Evolutionary conservation across 257 asterid genomes (phyloP).

Genomic region (Coffea canephora): DNA sequence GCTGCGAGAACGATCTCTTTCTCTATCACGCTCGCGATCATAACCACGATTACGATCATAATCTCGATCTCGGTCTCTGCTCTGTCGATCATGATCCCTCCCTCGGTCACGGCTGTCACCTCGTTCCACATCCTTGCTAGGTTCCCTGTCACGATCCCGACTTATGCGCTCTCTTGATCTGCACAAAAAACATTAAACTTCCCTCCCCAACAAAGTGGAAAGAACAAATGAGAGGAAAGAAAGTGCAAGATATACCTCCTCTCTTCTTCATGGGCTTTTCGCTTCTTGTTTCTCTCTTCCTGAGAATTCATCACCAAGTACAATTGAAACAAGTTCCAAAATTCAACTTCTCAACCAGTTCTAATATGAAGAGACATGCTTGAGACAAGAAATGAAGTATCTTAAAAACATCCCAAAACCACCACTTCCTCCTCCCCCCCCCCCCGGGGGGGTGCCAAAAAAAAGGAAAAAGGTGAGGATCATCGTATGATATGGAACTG

Average conservation of each 20-base stretch:
- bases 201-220: background rate
- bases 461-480: background rate
- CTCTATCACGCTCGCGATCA: conserved; percentile 67
- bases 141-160: conserved; percentile 49
- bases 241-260: conserved; percentile 42
- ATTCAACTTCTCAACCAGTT: background rate
- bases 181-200: conserved; percentile 20
- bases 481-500: background rate
- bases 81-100: conserved; percentile 64
- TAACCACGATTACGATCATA: conserved; percentile 33
- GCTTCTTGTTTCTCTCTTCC: conserved; percentile 83
- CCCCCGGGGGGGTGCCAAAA: background rate
- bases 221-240: background rate
- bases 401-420: background rate
- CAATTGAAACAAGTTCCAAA: conserved; percentile 19
- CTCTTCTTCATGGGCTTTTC: conserved; percentile 78
- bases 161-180: conserved; percentile 74
- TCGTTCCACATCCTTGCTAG: conserved; percentile 67
- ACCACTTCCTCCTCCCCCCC: no score
- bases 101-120: conserved; percentile 60
- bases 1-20: conserved; percentile 63
- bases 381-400: background rate
- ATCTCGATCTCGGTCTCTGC: conserved; percentile 48
- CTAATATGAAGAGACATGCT: background rate
- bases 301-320: conserved; percentile 37